Conservation (phyloP, 2,329 filamentous ascomycete genomes). For the Colletotrichum godetiae region DNA sequence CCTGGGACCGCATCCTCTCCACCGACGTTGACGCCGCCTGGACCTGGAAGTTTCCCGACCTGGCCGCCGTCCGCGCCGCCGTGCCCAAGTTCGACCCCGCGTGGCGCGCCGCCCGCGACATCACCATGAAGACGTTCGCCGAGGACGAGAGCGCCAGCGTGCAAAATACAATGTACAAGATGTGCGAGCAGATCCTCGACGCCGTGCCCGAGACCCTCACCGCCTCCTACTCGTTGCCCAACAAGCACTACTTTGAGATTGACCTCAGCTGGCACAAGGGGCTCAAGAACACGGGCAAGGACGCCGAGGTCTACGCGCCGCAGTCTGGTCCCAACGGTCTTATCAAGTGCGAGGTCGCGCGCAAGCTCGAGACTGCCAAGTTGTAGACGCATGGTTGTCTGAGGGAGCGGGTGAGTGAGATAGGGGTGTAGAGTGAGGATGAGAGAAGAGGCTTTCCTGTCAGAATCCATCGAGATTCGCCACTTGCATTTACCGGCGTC, state of each 20-base stretch:
- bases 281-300: conserved; percentile 92
- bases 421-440: background rate
- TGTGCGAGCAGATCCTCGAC: conserved; percentile 87
- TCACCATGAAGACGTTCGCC: conserved; percentile 93
- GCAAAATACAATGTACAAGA: conserved; percentile 99
- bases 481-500: conserved; percentile 30
- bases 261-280: conserved; percentile 98
- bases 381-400: background rate
- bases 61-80: conserved; percentile 75
- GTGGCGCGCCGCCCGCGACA: conserved; percentile 80
- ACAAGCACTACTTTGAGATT: conserved; percentile 99
- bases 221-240: conserved; percentile 88
- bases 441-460: background rate
- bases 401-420: no score
- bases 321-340: conserved; percentile 94
- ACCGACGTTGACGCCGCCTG: conserved; percentile 91
- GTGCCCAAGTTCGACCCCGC: conserved; percentile 80
- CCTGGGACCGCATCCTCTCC: conserved; percentile 94
- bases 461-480: background rate
- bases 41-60: conserved; percentile 81
- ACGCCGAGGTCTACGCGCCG: conserved; percentile 95
- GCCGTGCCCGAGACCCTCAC: conserved; percentile 76
- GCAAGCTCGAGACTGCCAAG: conserved; percentile 46
- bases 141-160: conserved; percentile 92
- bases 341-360: conserved; percentile 90